Evolutionary conservation across 176 grass and related monocot genomes (phyloP).

Genomic region (Triticum dicoccoides): DNA sequence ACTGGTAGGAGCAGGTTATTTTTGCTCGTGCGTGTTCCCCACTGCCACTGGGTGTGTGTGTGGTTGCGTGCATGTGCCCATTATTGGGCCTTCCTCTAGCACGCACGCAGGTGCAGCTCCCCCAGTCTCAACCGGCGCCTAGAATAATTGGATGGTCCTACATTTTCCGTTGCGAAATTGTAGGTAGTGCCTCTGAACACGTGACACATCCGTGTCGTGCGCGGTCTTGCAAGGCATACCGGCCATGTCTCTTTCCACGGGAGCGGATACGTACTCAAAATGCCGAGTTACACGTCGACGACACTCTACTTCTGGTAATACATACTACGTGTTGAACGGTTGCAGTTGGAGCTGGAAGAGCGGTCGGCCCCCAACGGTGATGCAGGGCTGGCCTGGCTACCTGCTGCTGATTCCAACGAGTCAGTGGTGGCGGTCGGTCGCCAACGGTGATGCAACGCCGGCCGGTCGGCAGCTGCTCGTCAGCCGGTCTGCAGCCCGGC

Average conservation of each 20-base stretch:
- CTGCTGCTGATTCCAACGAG: not conserved
- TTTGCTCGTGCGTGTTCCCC: not conserved
- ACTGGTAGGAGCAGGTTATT: slow-evolving; percentile 1
- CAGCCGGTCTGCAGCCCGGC: not conserved
- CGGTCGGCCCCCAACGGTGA: slow-evolving; percentile 24
- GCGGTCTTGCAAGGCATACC: slow-evolving; percentile 4
- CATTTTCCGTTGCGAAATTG: slow-evolving; percentile 21
- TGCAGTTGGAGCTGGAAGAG: not conserved
- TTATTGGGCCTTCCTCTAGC: slow-evolving; percentile 33
- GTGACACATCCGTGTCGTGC: slow-evolving; percentile 24
- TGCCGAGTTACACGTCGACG: not conserved
- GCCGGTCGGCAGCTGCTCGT: not conserved
- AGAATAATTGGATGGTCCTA: slow-evolving; percentile 34
- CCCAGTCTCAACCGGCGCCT: slow-evolving; percentile 13
- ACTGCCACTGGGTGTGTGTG: not conserved
- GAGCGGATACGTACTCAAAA: not conserved
- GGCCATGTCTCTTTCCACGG: not conserved
- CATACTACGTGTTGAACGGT: too few relatives aligned
- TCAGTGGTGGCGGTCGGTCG: not conserved
- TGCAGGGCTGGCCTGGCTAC: slow-evolving; percentile 8
- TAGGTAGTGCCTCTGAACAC: not conserved
- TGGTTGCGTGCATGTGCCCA: slow-evolving; percentile 45
- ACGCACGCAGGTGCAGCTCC: slow-evolving; percentile 36
- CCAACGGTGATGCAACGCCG: too few relatives aligned
- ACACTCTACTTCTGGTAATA: too few relatives aligned